phyloP scores from a whole-genome alignment of 73 alveolate genomes.

The Paraurostyla sp. region DNA sequence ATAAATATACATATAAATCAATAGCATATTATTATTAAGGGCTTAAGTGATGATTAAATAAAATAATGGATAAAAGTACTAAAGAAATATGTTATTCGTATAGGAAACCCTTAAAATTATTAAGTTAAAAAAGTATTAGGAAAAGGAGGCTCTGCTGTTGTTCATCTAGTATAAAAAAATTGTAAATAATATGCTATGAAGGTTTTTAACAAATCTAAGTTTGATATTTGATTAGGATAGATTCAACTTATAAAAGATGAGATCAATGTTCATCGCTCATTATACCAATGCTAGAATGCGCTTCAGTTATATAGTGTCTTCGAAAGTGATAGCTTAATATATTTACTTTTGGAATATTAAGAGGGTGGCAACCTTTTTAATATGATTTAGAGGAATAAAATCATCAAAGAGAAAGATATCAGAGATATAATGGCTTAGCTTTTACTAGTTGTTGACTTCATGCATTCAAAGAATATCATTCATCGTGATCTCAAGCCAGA shows the following conservation, averaged over 20 bases:
- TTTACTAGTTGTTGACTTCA: conserved; percentile 27
- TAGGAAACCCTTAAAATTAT: background rate
- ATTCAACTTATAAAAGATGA: background rate
- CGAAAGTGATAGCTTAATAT: background rate
- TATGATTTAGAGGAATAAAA: background rate
- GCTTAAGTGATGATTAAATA: too few species aligned
- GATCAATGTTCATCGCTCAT: background rate
- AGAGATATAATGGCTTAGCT: conserved; percentile 23
- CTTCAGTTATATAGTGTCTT: conserved; percentile 29
- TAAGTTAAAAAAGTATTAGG: background rate
- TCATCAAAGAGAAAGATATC: background rate
- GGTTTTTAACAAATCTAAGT: background rate
- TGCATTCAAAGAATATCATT: conserved; percentile 25
- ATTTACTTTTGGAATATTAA: conserved; percentile 20
- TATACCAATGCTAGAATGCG: conserved; percentile 26
- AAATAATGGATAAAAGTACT: conserved; percentile 12
- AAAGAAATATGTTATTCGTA: background rate
- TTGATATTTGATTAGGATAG: background rate
- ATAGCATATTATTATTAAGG: too few species aligned
- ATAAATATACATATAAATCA: too few species aligned
- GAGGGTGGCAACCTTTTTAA: conserved; percentile 25
- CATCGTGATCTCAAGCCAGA: conserved; percentile 32
- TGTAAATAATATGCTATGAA: conserved; percentile 24
- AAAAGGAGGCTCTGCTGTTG: conserved; percentile 21
- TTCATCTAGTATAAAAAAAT: background rate